Evolutionary conservation across 495 filamentous ascomycete genomes (phyloP).

Genomic region (Aspergillus cavernicola): DNA sequence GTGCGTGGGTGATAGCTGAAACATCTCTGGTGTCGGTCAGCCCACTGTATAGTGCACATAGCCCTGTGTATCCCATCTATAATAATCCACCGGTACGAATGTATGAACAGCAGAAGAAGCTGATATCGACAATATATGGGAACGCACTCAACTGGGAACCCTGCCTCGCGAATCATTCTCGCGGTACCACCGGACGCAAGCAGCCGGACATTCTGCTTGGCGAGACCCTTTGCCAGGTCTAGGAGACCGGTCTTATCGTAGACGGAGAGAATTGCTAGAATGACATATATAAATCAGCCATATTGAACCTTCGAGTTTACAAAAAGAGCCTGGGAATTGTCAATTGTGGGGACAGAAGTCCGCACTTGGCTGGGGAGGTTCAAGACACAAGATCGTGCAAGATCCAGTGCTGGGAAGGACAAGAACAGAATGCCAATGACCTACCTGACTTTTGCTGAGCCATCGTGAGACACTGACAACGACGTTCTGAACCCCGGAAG

Average conservation of each 20-base stretch:
- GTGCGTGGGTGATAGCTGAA: slow-evolving; percentile 95
- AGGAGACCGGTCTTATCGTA: slow-evolving; percentile 97
- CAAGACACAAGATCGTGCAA: slow-evolving; percentile 19
- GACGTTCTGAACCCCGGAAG: slow-evolving; percentile 22
- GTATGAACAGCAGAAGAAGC: neutral
- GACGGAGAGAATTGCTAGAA: slow-evolving; percentile 88
- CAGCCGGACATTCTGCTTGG: slow-evolving; percentile 85
- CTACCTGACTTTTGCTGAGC: slow-evolving; percentile 45
- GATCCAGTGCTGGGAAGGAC: neutral
- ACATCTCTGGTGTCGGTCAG: slow-evolving; percentile 65
- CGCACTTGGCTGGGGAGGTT: slow-evolving; percentile 18
- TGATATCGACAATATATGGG: slow-evolving; percentile 6
- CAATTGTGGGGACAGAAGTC: slow-evolving; percentile 18
- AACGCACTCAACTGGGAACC: slow-evolving; percentile 85
- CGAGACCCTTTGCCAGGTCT: slow-evolving; percentile 91
- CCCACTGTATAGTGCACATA: neutral
- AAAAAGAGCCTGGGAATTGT: slow-evolving; percentile 10
- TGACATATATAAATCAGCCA: slow-evolving; percentile 8
- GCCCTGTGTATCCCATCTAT: neutral
- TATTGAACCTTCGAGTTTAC: neutral
- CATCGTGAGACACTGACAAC: slow-evolving; percentile 29
- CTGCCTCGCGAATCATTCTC: slow-evolving; percentile 91
- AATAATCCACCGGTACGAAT: neutral
- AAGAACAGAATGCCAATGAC: slow-evolving; percentile 12
- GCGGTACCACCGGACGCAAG: slow-evolving; percentile 92